A percentile compares a stretch with the other conserved stretches of the same genome.
These are phyloP conservation scores for Diaporthe ampelina DNA, from an alignment of 2,329 filamentous ascomycete genomes.

Conservation along the genomic window DNA sequence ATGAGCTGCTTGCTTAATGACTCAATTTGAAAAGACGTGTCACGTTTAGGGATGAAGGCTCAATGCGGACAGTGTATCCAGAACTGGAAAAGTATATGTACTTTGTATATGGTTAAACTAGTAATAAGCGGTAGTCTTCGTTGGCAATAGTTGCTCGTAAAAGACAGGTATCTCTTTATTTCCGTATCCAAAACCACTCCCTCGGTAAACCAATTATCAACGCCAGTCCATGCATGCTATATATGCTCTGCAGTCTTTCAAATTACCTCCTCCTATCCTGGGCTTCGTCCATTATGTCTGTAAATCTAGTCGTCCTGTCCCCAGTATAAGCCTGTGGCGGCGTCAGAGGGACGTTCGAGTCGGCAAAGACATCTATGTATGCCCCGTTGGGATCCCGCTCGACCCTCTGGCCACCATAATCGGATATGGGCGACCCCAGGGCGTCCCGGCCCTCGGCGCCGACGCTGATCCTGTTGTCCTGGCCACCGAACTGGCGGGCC, in stretches of 20 bases:
- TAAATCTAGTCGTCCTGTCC: conserved; percentile 62
- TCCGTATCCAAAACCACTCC: not conserved
- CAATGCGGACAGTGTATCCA: not conserved
- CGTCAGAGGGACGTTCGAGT: conserved; percentile 58
- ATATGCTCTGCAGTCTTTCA: conserved; percentile 8
- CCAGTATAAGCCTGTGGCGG: conserved; percentile 29
- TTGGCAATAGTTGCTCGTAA: conserved; percentile 21
- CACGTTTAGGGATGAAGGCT: not conserved
- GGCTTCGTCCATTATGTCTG: conserved; percentile 66
- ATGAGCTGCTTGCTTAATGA: not conserved
- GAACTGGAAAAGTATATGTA: conserved; percentile 22
- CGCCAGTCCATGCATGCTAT: conserved; percentile 28
- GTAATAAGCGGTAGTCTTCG: conserved; percentile 17
- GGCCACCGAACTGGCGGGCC: conserved; percentile 36
- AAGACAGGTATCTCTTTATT: conserved; percentile 34
- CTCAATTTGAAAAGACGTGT: not conserved
- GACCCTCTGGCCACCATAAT: conserved; percentile 51
- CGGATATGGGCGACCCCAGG: conserved; percentile 34
- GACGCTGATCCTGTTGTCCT: conserved; percentile 43
- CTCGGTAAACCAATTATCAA: not conserved
- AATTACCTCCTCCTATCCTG: conserved; percentile 43
- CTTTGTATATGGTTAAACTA: conserved; percentile 23
- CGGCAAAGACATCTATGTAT: conserved; percentile 68
- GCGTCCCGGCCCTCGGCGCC: conserved; percentile 23
- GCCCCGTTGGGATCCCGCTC: conserved; percentile 60